A percentile compares a stretch with the other conserved stretches of the same genome.
Evolutionary conservation across 345 rosid genomes (phyloP).

Genomic region (Moricandia arvensis): DNA sequence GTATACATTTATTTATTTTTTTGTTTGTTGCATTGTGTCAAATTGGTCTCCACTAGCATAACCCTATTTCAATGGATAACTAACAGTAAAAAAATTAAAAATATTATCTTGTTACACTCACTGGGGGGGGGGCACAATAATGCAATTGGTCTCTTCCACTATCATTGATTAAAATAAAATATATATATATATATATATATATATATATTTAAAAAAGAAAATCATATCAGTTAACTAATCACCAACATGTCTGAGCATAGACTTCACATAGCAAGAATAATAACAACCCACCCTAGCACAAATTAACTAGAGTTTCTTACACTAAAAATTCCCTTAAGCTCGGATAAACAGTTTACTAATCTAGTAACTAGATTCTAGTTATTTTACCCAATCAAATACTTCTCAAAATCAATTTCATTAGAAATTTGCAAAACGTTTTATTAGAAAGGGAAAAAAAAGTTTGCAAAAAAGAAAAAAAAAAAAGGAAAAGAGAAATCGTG

Average conservation of each 20-base stretch:
- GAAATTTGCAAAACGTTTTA: neutral
- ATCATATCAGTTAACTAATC: constrained; percentile 21
- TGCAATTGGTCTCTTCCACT: constrained; percentile 27
- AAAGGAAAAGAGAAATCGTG: neutral
- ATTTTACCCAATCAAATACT: too few species aligned
- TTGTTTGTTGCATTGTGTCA: neutral
- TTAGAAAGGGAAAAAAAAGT: neutral
- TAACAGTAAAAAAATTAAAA: neutral
- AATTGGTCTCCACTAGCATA: too few species aligned
- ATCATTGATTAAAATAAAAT: constrained; percentile 1
- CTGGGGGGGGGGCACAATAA: constrained; percentile 32
- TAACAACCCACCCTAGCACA: neutral
- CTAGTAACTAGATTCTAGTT: too few species aligned
- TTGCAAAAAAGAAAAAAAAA: too few species aligned
- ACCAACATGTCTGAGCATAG: constrained; percentile 17
- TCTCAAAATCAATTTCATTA: neutral
- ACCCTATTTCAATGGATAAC: constrained; percentile 15
- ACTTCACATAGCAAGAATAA: neutral
- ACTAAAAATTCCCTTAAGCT: neutral
- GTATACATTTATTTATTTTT: neutral
- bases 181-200: too few species aligned
- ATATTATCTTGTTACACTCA: constrained; percentile 21
- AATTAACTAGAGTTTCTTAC: neutral
- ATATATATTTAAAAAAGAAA: too few species aligned
- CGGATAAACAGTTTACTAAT: too few species aligned